A percentile compares a stretch with the other conserved stretches of the same genome.
phyloP scores from a whole-genome alignment of 140 eudicot species.

The Erigeron philadelphicus region DNA sequence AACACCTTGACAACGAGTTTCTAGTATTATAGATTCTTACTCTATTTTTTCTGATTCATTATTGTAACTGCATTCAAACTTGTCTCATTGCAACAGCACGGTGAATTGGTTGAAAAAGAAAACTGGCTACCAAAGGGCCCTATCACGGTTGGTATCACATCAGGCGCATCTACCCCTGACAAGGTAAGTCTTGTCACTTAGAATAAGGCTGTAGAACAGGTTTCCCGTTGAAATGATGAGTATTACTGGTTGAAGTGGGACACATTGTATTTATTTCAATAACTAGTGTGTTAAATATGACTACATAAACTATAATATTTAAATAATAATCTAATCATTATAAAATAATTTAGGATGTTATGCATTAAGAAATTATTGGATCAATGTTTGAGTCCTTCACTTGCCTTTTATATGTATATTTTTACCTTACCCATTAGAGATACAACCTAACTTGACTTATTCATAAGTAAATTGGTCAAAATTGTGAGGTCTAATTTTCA shows the following conservation, averaged over 20 bases:
- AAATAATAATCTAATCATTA: background rate
- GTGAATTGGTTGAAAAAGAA: slow-evolving; percentile 87
- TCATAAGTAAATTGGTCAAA: background rate
- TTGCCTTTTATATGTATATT: background rate
- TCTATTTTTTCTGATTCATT: background rate
- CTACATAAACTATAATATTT: background rate
- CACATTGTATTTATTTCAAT: background rate
- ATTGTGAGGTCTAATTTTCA: background rate
- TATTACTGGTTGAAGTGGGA: background rate
- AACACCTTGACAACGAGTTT: background rate
- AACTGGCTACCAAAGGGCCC: slow-evolving; percentile 91
- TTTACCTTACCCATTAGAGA: background rate
- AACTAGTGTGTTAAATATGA: background rate
- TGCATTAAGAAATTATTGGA: background rate
- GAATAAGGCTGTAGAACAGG: background rate
- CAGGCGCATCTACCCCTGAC: slow-evolving; percentile 98
- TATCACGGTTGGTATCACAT: slow-evolving; percentile 77
- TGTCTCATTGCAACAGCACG: slow-evolving; percentile 50
- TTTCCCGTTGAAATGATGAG: background rate
- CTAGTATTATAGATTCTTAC: background rate
- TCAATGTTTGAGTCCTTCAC: too few relatives aligned
- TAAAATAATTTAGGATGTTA: background rate
- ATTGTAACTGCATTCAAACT: background rate
- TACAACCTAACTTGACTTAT: background rate
- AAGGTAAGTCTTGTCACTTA: slow-evolving; percentile 43